These are phyloP conservation scores for Periconia macrospinosa DNA, from an alignment of 2,329 filamentous ascomycete genomes.

Conservation along the genomic window DNA sequence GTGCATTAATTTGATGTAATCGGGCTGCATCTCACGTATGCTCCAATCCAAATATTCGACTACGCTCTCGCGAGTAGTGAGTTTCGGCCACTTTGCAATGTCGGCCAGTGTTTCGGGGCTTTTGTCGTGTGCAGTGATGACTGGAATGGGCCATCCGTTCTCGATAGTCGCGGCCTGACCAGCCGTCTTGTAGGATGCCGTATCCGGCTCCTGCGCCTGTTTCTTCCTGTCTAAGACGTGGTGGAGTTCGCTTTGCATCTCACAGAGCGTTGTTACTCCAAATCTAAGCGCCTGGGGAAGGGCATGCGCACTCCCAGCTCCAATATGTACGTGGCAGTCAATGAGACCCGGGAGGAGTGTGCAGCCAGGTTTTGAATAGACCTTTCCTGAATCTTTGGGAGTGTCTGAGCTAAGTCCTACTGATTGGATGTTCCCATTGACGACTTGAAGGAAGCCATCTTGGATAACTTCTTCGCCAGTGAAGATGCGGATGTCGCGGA, in stretches of 20 bases:
- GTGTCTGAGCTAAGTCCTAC: conserved; percentile 24
- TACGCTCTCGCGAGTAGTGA: conserved; percentile 47
- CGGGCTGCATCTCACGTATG: conserved; percentile 43
- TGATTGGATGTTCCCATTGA: conserved; percentile 46
- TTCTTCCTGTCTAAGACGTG: conserved; percentile 33
- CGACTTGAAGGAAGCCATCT: conserved; percentile 45
- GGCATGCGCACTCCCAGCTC: conserved; percentile 43
- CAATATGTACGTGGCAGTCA: conserved; percentile 54
- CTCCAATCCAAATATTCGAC: conserved; percentile 46
- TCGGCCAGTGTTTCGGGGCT: conserved; percentile 39
- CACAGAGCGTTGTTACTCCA: conserved; percentile 56
- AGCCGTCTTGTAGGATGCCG: conserved; percentile 53
- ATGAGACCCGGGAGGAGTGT: conserved; percentile 56
- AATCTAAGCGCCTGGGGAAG: conserved; percentile 52
- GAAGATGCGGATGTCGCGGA: conserved; percentile 51
- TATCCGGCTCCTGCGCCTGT: conserved; percentile 35
- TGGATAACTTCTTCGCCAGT: conserved; percentile 48
- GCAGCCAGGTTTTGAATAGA: conserved; percentile 49
- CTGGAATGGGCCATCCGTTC: conserved; percentile 54
- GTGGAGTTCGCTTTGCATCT: conserved; percentile 48
- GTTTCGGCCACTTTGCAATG: conserved; percentile 52
- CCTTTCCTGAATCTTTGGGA: conserved; percentile 16
- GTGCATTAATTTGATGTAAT: conserved; percentile 58
- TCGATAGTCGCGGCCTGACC: conserved; percentile 54
- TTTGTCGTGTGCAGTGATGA: conserved; percentile 46